Evolutionary conservation across 495 filamentous ascomycete species (phyloP).

Genomic region (Clavariopsis aquatica): DNA sequence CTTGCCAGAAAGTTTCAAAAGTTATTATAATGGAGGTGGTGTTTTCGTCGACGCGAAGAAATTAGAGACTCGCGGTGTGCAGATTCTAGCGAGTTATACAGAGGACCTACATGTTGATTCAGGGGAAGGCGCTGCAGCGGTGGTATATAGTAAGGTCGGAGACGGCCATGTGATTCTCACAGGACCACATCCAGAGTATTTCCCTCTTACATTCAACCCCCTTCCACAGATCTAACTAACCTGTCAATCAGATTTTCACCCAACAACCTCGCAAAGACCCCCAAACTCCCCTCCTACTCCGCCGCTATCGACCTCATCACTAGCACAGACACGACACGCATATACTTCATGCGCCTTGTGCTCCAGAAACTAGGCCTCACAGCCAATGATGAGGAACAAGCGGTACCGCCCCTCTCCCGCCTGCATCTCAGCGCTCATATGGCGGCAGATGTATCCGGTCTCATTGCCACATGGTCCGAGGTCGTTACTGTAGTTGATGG

Average conservation of each 20-base stretch:
- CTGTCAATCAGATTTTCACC: slow-evolving; percentile 69
- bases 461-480: slow-evolving; percentile 67
- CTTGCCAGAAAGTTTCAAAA: slow-evolving; percentile 65
- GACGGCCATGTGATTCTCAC: slow-evolving; percentile 80
- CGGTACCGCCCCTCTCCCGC: slow-evolving; percentile 78
- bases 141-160: slow-evolving; percentile 85
- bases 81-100: slow-evolving; percentile 80
- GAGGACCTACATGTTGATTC: slow-evolving; percentile 75
- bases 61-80: slow-evolving; percentile 63
- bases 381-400: slow-evolving; percentile 66
- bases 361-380: slow-evolving; percentile 80
- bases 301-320: slow-evolving; percentile 67
- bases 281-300: slow-evolving; percentile 64
- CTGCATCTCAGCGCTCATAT: slow-evolving; percentile 78
- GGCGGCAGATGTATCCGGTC: slow-evolving; percentile 61
- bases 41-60: slow-evolving; percentile 82
- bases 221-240: neutral
- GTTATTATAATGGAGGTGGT: slow-evolving; percentile 94
- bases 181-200: slow-evolving; percentile 92
- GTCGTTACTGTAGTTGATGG: slow-evolving; percentile 67
- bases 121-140: slow-evolving; percentile 69
- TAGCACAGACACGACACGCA: slow-evolving; percentile 69
- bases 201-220: slow-evolving; percentile 24
- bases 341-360: slow-evolving; percentile 78
- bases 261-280: slow-evolving; percentile 67